Conservation (phyloP, 1,284 basidiomycete species). For the Ceratobasidium theobromae region DNA sequence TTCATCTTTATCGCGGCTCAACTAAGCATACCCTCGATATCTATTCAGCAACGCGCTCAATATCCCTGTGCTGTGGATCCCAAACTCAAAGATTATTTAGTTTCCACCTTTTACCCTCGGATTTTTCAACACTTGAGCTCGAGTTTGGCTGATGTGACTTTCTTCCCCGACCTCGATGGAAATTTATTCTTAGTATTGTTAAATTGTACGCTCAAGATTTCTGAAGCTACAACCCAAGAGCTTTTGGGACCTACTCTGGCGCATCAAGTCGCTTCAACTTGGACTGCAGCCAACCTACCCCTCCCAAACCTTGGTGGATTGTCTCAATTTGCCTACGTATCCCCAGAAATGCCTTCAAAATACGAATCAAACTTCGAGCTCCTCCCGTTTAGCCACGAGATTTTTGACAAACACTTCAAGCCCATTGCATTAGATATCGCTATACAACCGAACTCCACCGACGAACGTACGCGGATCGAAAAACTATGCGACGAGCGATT, state of each 20-base stretch:
- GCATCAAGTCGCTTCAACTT: slow-evolving; percentile 39
- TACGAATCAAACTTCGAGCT: slow-evolving; percentile 39
- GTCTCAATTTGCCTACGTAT: too few relatives aligned
- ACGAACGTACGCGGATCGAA: slow-evolving; percentile 1
- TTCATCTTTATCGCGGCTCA: slow-evolving; percentile 50
- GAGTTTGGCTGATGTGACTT: slow-evolving; percentile 43
- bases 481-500: slow-evolving; percentile 41
- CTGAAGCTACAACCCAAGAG: neutral
- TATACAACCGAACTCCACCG: slow-evolving; percentile 38
- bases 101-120: slow-evolving; percentile 46
- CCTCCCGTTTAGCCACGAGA: slow-evolving; percentile 54
- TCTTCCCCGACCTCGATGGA: slow-evolving; percentile 48
- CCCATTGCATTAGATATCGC: slow-evolving; percentile 44
- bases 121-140: slow-evolving; percentile 44
- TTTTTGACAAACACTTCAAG: slow-evolving; percentile 57
- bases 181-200: slow-evolving; percentile 52
- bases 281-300: slow-evolving; percentile 39
- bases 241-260: slow-evolving; percentile 44
- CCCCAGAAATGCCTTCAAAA: slow-evolving; percentile 34
- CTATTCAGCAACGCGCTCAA: slow-evolving; percentile 51
- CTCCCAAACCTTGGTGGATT: slow-evolving; percentile 41
- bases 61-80: slow-evolving; percentile 41
- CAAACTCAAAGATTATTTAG: slow-evolving; percentile 42
- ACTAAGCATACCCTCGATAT: slow-evolving; percentile 48
- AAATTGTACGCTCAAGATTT: slow-evolving; percentile 39